Base-by-base conservation (phyloP, 202 grass and related monocot genomes). In the Setaria viridis region DNA sequence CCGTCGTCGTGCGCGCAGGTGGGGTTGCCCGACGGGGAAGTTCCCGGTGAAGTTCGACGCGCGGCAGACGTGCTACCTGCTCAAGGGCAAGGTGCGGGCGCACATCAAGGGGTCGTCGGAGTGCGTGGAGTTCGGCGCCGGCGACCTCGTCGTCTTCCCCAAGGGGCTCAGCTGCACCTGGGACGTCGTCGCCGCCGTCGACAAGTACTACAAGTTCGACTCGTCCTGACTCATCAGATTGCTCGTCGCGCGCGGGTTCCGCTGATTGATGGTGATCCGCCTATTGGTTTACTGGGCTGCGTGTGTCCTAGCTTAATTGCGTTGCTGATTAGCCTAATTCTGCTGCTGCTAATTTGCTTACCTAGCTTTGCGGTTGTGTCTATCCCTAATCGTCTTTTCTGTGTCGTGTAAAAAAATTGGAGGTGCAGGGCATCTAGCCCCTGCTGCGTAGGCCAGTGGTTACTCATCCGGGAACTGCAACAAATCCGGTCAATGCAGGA, bases 121-220 rank as follows among this genome's bases (percentile, higher is more conserved):
- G 71, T 82, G 63, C 58, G 91, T 98, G 57, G 95, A 98, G 89
- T 95, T 98, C 25, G 95, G 95, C 73, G 95, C 95, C 48, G 93
- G 95, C 16, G 95, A 98, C 80, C 93, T 98, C 76, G 93, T 95
- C 50, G 74, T 98, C 72, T 95, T 98, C 85, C 93, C 95, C 80
- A 95, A 91, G 84, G 95, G 95, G 20, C 82, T 95, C 41, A 94
- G 95, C 81, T 98, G 95, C 91, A 98, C 93, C 80, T 98, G 95
- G 95, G 91, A 98, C 70, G 91, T 98, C 70, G 35, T 81, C 56
- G 91, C 89, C 50, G 89, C 91, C 72, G 89, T 98, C 59, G 93
- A 95, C 50, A 98, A 98, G 86, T 89, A 92, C 89, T 98, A 98
- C 89, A 94, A 95, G 49, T 98, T 98, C 66, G 95, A 98, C 78